These are phyloP conservation scores for Chlorella vulgaris DNA, from an alignment of 139 green algal genomes.

Conservation along the genomic window DNA sequence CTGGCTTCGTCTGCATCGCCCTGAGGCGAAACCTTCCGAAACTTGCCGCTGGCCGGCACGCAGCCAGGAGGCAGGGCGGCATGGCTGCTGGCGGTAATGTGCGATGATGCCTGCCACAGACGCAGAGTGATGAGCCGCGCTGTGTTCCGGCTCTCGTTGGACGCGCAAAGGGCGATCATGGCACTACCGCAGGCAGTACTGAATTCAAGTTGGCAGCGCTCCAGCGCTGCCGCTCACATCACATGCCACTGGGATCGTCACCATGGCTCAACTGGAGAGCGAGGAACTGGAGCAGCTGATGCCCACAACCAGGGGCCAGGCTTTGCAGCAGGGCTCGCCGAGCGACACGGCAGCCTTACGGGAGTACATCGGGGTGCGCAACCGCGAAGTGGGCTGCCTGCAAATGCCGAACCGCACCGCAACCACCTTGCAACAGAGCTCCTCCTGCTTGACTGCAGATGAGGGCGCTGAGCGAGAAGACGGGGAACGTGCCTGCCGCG, in stretches of 20 bases:
- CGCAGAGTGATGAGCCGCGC: too few relatives aligned
- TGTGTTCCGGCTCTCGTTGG: too few relatives aligned
- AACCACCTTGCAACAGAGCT: constrained; percentile 7
- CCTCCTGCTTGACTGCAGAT: background rate
- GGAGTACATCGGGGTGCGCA: constrained; percentile 33
- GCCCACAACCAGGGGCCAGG: background rate
- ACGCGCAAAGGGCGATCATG: too few relatives aligned
- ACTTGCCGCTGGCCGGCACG: too few relatives aligned
- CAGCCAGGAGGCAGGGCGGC: too few relatives aligned
- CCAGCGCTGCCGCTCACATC: background rate
- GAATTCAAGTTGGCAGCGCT: too few relatives aligned
- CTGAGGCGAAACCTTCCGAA: too few relatives aligned
- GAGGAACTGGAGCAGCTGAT: constrained; percentile 27
- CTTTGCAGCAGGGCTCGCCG: background rate
- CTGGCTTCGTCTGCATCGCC: too few relatives aligned
- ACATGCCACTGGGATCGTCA: background rate
- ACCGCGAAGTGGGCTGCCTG: background rate
- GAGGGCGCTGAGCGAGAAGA: constrained; percentile 15
- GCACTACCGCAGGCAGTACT: too few relatives aligned
- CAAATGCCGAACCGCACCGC: background rate
- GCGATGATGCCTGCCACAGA: too few relatives aligned
- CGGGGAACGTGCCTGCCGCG: background rate
- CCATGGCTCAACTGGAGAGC: constrained; percentile 14
- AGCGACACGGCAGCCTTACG: constrained; percentile 21
- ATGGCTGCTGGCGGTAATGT: too few relatives aligned